A percentile compares a stretch with the other conserved stretches of the same genome.
Conservation (phyloP, 2,329 filamentous ascomycete genomes). For the Alternaria arbusti region DNA sequence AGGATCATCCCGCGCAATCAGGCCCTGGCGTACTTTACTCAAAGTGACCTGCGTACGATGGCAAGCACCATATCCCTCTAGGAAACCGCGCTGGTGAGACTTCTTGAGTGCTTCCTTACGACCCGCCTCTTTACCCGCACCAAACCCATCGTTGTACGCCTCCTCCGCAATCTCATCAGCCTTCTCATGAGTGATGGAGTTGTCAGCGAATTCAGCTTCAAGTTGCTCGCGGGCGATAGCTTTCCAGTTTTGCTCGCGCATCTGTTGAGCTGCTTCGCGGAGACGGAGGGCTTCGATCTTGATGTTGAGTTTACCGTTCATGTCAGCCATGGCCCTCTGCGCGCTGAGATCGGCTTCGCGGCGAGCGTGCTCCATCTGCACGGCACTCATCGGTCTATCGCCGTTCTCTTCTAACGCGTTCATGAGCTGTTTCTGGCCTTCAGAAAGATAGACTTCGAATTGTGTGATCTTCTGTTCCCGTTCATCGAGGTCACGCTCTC, state of each 20-base stretch:
- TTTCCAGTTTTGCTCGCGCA: slow-evolving; percentile 31
- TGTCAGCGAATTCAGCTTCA: slow-evolving; percentile 5
- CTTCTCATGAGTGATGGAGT: neutral
- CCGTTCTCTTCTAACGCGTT: slow-evolving; percentile 14
- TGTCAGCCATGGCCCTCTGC: neutral
- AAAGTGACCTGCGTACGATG: slow-evolving; percentile 12
- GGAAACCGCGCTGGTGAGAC: slow-evolving; percentile 7
- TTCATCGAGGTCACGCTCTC: slow-evolving; percentile 12
- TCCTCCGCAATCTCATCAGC: neutral
- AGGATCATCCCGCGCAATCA: slow-evolving; percentile 16
- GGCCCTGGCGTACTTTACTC: slow-evolving; percentile 20
- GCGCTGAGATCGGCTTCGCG: slow-evolving; percentile 11
- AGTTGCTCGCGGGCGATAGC: slow-evolving; percentile 7
- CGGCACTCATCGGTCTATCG: slow-evolving; percentile 7
- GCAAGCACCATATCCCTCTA: slow-evolving; percentile 29
- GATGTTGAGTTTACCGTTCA: slow-evolving; percentile 7
- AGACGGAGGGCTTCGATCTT: slow-evolving; percentile 15
- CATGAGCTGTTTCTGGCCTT: slow-evolving; percentile 31
- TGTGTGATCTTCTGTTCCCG: slow-evolving; percentile 23
- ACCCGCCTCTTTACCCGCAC: slow-evolving; percentile 5
- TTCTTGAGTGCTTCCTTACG: neutral
- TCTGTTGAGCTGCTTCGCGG: slow-evolving; percentile 17
- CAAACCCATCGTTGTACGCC: slow-evolving; percentile 20
- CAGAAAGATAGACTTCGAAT: slow-evolving; percentile 24
- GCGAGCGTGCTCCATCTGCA: slow-evolving; percentile 11